Percentiles rank a stretch among this genome's conserved stretches.
Evolutionary conservation across 352 stramenopile genomes (phyloP).

Genomic region (Pythium phragmiticola): DNA sequence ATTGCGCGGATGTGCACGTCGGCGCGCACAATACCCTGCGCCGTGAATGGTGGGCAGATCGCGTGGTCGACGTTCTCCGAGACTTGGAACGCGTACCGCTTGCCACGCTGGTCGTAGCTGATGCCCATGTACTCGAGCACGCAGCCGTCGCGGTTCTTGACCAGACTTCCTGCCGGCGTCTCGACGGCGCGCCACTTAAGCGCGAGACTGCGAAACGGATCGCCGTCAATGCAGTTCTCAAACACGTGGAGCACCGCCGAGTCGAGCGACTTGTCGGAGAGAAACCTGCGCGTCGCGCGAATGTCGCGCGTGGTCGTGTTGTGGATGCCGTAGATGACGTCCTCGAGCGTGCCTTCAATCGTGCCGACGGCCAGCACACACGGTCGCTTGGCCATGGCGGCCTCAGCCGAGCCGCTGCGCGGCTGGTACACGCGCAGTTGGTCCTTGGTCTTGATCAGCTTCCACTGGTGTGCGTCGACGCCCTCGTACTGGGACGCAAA

Average conservation of each 20-base stretch:
- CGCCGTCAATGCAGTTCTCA: conserved; percentile 29
- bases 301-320: conserved; percentile 32
- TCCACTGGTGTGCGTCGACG: conserved; percentile 6
- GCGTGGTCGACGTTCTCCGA: conserved; percentile 38
- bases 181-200: conserved; percentile 23
- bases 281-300: conserved; percentile 32
- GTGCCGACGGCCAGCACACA: conserved; percentile 45
- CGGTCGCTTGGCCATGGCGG: neutral
- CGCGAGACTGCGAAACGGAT: conserved; percentile 17
- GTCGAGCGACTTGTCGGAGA: conserved; percentile 26
- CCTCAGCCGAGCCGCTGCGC: neutral
- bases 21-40: conserved; percentile 13
- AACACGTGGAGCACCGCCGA: conserved; percentile 42
- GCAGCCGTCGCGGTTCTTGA: conserved; percentile 40
- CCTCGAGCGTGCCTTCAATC: conserved; percentile 52
- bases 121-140: conserved; percentile 52
- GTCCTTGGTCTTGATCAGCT: conserved; percentile 19
- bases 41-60: conserved; percentile 10
- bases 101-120: conserved; percentile 26
- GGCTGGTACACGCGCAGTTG: conserved; percentile 11
- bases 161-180: conserved; percentile 7
- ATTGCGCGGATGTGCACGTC: conserved; percentile 15
- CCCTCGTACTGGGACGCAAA: conserved; percentile 9
- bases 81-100: conserved; percentile 42
- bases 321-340: conserved; percentile 60